Evolutionary conservation across 208 protist genomes (phyloP).

Genomic region (Trypanosomatidae sp.): DNA sequence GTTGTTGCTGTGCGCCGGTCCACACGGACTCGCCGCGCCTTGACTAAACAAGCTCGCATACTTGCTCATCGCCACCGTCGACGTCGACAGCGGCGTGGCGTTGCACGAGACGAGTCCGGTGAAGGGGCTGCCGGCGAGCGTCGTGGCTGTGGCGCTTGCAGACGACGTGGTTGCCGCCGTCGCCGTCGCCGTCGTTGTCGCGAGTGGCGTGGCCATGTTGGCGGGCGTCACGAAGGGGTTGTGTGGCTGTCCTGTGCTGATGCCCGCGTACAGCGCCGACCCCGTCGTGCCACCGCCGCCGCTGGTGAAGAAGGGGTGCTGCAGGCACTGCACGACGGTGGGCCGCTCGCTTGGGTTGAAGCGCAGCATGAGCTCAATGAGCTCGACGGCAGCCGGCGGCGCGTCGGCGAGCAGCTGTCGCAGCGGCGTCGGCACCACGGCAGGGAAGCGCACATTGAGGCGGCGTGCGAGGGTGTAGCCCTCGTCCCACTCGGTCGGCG

Average conservation of each 20-base stretch:
- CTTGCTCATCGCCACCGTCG: no score
- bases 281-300: slow-evolving; percentile 25
- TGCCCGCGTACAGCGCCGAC: slow-evolving; percentile 62
- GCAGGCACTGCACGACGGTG: slow-evolving; percentile 87
- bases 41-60: no score
- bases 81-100: no score
- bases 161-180: slow-evolving; percentile 49
- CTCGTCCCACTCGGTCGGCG: slow-evolving; percentile 83
- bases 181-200: no score
- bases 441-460: slow-evolving; percentile 94
- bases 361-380: slow-evolving; percentile 92
- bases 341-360: slow-evolving; percentile 94
- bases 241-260: slow-evolving; percentile 79
- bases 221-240: slow-evolving; percentile 77
- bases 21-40: no score
- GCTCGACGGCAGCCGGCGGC: slow-evolving; percentile 86
- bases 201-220: no score
- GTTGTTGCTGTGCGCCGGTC: slow-evolving; percentile 7
- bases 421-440: slow-evolving; percentile 78
- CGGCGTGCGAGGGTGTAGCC: slow-evolving; percentile 79
- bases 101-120: no score
- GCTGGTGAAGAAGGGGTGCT: slow-evolving; percentile 93
- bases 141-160: no score
- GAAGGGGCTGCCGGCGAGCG: no score
- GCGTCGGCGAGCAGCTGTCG: slow-evolving; percentile 83